These are phyloP conservation scores for Psilocybe subaeruginosa DNA, from an alignment of 768 basidiomycete genomes.

Conservation along the genomic window DNA sequence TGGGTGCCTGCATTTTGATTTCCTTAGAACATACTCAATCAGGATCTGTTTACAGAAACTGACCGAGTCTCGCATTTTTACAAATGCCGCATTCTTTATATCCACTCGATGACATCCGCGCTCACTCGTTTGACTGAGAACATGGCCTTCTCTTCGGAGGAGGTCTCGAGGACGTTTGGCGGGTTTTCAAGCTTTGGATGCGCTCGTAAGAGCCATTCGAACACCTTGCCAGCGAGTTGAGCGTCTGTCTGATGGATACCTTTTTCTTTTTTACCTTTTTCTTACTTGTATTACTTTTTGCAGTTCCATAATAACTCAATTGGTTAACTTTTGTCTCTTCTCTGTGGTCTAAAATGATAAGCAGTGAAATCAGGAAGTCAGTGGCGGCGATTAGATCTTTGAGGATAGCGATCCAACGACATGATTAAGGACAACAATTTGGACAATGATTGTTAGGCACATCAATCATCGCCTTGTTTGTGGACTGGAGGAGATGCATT, in stretches of 20 bases:
- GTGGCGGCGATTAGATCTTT: no score
- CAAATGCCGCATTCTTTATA: conserved; percentile 73
- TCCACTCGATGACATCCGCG: conserved; percentile 71
- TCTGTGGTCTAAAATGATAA: no score
- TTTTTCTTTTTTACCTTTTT: conserved; percentile 6
- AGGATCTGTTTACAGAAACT: conserved; percentile 85
- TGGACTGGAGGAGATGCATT: no score
- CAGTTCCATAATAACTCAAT: background rate
- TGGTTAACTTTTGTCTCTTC: no score
- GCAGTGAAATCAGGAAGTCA: no score
- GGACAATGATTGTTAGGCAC: no score
- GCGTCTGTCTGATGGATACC: conserved; percentile 67
- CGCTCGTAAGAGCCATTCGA: background rate
- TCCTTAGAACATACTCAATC: conserved; percentile 78
- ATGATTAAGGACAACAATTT: no score
- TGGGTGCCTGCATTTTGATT: conserved; percentile 17
- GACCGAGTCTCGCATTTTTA: conserved; percentile 83
- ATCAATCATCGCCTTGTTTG: no score
- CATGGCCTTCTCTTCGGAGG: conserved; percentile 38
- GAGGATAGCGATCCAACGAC: no score
- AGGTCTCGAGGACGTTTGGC: conserved; percentile 71
- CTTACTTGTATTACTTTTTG: background rate
- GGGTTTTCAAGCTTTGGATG: conserved; percentile 28
- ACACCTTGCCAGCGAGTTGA: conserved; percentile 52
- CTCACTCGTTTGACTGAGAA: conserved; percentile 73